Percentiles rank a stretch among this genome's conserved stretches.
Evolutionary conservation across 257 asterid species (phyloP).

Genomic region (Nicotiana obtusifolia): DNA sequence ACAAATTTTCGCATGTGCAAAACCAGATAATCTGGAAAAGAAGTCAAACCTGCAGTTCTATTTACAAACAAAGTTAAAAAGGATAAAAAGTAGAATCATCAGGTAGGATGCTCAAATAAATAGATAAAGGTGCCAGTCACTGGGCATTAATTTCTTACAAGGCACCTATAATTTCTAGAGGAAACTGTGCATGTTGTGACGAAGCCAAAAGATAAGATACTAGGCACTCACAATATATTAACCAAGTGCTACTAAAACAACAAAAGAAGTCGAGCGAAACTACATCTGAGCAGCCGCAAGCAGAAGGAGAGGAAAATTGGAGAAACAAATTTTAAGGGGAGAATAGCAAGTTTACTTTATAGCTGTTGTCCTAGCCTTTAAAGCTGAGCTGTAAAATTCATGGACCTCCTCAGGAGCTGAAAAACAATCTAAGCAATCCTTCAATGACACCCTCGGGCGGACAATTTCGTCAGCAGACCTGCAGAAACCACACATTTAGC

Average conservation of each 20-base stretch:
- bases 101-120: neutral
- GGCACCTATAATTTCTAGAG: neutral
- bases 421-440: slow-evolving; percentile 81
- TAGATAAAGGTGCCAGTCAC: neutral
- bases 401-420: slow-evolving; percentile 84
- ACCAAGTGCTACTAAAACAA: neutral
- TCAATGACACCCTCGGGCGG: slow-evolving; percentile 85
- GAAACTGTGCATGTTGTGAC: neutral
- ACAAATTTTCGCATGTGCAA: slow-evolving; percentile 95
- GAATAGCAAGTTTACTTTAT: slow-evolving; percentile 47
- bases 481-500: slow-evolving; percentile 20
- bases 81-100: neutral
- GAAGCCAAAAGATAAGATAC: neutral
- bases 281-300: neutral
- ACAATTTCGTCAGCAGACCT: slow-evolving; percentile 78
- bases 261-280: neutral
- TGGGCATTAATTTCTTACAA: neutral
- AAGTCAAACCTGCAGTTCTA: slow-evolving; percentile 92
- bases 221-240: neutral
- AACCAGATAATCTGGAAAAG: slow-evolving; percentile 91
- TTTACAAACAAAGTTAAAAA: slow-evolving; percentile 15
- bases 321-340: neutral
- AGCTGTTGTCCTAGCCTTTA: slow-evolving; percentile 78
- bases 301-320: neutral
- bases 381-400: slow-evolving; percentile 83